Evolutionary conservation across 257 asterid genomes (phyloP).

Genomic region (Solanum corneliomulleri): DNA sequence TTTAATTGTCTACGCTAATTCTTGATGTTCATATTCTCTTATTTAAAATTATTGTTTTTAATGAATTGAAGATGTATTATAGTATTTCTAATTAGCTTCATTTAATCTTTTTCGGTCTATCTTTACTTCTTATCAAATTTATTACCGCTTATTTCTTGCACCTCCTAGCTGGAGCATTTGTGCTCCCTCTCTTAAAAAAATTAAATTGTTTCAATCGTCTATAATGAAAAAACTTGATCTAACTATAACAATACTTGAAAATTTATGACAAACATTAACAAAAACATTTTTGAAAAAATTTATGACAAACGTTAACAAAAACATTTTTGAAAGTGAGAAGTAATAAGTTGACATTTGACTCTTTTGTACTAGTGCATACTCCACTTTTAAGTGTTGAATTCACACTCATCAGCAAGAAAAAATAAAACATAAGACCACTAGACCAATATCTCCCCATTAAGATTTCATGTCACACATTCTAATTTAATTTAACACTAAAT

Average conservation of each 20-base stretch:
- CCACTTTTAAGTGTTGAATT: background rate
- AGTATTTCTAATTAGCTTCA: background rate
- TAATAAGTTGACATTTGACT: background rate
- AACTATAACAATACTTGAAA: background rate
- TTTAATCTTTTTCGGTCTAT: no score
- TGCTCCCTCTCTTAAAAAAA: background rate
- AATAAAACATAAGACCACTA: background rate
- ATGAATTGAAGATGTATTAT: no score
- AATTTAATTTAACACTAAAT: no score
- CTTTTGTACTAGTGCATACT: background rate
- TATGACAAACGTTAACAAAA: background rate
- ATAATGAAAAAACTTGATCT: background rate
- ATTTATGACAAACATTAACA: background rate
- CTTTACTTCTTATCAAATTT: no score
- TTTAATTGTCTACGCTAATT: background rate
- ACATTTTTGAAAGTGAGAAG: background rate
- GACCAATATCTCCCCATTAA: background rate
- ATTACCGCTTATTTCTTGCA: background rate
- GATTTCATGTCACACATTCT: background rate
- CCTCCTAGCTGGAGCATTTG: background rate
- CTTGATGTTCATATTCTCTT: background rate
- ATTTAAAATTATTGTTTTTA: background rate
- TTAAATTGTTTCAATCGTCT: background rate
- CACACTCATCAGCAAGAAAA: background rate
- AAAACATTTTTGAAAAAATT: background rate